phyloP scores from a whole-genome alignment of 306 rosid species.

The Dryas alaskensis region DNA sequence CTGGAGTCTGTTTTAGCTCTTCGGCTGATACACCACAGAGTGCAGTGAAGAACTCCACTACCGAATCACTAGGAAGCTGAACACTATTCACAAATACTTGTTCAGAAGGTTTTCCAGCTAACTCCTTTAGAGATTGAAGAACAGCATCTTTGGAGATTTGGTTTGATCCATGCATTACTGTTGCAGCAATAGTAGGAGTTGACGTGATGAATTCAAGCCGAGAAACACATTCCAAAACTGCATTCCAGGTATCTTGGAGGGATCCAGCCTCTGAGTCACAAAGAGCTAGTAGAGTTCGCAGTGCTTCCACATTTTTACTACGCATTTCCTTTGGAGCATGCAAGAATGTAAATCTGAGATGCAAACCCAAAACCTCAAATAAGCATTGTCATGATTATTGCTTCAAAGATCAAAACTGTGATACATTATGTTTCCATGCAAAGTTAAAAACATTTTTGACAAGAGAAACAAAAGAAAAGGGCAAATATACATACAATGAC shows the following conservation, averaged over 20 bases:
- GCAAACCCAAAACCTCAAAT: conserved; percentile 36
- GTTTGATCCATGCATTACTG: conserved; percentile 96
- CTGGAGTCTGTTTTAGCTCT: conserved; percentile 91
- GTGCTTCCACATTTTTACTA: conserved; percentile 94
- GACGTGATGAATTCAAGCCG: conserved; percentile 87
- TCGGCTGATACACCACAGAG: conserved; percentile 98
- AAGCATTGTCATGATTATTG: conserved; percentile 18
- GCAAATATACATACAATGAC: not conserved
- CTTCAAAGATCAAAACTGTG: conserved; percentile 19
- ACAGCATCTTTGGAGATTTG: conserved; percentile 95
- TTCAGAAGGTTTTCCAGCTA: conserved; percentile 95
- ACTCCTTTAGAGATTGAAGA: conserved; percentile 85
- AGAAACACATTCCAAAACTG: conserved; percentile 94
- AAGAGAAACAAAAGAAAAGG: not conserved
- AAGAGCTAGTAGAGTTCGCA: conserved; percentile 70
- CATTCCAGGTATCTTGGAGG: conserved; percentile 99
- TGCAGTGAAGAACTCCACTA: conserved; percentile 95
- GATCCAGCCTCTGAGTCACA: conserved; percentile 78
- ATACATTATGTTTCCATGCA: conserved; percentile 17
- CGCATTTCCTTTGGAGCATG: conserved; percentile 99
- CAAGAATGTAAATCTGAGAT: conserved; percentile 89
- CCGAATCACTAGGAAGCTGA: conserved; percentile 89
- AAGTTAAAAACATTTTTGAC: conserved; percentile 1
- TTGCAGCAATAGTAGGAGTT: conserved; percentile 76
- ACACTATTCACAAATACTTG: conserved; percentile 94